Evolutionary conservation across 495 filamentous ascomycete species (phyloP).

Genomic region (Xylaria nigripes): DNA sequence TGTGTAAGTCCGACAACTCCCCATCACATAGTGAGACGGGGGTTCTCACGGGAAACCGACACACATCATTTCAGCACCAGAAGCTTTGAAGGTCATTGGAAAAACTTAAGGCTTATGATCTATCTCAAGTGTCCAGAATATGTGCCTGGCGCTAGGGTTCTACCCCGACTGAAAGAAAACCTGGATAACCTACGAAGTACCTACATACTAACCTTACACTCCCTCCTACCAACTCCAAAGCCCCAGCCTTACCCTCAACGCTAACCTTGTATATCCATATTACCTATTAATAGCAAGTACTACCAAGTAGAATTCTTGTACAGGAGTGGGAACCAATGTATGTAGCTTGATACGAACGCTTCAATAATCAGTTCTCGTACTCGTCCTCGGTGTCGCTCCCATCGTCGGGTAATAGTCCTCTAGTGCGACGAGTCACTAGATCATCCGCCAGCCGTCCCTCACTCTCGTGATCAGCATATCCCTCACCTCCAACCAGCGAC

Average conservation of each 20-base stretch:
- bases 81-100: not conserved
- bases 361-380: conserved; percentile 15
- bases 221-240: not conserved
- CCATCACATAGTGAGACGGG: not conserved
- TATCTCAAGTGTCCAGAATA: not conserved
- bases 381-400: conserved; percentile 36
- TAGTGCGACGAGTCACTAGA: conserved; percentile 43
- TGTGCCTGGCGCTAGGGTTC: not conserved
- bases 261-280: conserved; percentile 5
- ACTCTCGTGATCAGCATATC: conserved; percentile 76
- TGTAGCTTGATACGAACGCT: not conserved
- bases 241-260: not conserved
- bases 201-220: no score
- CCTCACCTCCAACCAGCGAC: conserved; percentile 77
- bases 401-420: conserved; percentile 36
- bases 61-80: not conserved
- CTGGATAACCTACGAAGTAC: no score
- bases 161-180: not conserved
- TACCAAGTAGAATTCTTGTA: not conserved
- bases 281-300: not conserved
- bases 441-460: conserved; percentile 84
- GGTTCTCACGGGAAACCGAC: no score
- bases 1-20: not conserved
- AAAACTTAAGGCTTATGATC: not conserved
- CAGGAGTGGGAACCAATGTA: not conserved